A percentile compares a stretch with the other conserved stretches of the same genome.
Conservation (phyloP, 495 filamentous ascomycete species). For the Aspergillus heteromorphus region DNA sequence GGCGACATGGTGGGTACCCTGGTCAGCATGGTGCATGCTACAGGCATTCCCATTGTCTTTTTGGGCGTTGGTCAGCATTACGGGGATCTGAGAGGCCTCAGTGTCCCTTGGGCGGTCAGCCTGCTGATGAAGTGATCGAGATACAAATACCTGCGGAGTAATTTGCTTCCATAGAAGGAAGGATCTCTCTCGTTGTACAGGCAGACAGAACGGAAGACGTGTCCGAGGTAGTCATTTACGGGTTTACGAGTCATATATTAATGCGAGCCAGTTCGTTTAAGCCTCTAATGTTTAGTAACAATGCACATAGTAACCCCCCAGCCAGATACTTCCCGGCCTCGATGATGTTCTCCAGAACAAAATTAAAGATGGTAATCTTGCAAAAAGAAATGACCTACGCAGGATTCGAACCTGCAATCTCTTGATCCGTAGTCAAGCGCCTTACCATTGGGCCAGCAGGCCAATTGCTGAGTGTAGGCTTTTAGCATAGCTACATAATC, state of each 20-base stretch:
- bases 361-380: too few species aligned
- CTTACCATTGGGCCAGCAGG: slow-evolving; percentile 64
- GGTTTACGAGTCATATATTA: neutral
- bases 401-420: slow-evolving; percentile 50
- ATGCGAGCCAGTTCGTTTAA: neutral
- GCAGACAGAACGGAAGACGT: neutral
- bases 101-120: slow-evolving; percentile 85
- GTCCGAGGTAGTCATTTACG: neutral
- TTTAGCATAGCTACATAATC: too few species aligned
- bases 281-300: too few species aligned
- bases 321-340: too few species aligned
- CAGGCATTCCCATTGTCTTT: slow-evolving; percentile 90
- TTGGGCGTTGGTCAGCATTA: slow-evolving; percentile 96
- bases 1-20: slow-evolving; percentile 97
- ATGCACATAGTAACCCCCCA: too few species aligned
- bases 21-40: slow-evolving; percentile 96
- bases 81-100: slow-evolving; percentile 87
- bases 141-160: neutral
- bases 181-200: neutral
- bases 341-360: neutral
- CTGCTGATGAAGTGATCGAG: slow-evolving; percentile 57
- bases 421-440: slow-evolving; percentile 69
- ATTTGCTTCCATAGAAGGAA: neutral
- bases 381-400: slow-evolving; percentile 33
- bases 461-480: slow-evolving; percentile 5